Evolutionary conservation across 73 alveolate genomes (phyloP).

Genomic region (Halteria grandinella): DNA sequence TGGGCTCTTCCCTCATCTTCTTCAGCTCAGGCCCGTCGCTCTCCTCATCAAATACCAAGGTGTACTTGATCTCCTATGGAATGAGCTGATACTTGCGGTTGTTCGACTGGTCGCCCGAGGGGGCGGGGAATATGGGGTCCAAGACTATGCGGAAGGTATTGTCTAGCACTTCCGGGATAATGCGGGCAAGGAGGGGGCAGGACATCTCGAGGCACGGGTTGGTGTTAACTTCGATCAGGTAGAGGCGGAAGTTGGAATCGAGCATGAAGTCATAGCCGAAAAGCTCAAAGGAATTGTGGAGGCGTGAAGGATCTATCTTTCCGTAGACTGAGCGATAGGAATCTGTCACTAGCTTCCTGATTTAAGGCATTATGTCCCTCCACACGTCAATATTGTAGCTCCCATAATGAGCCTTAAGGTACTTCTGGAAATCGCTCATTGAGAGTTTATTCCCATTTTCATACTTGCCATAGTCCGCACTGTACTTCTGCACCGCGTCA

Average conservation of each 20-base stretch:
- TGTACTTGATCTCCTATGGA: constrained; percentile 59
- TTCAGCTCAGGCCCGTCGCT: constrained; percentile 66
- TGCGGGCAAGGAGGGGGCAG: constrained; percentile 71
- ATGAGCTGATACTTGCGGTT: constrained; percentile 48
- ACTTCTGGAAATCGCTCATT: constrained; percentile 77
- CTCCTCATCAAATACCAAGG: constrained; percentile 66
- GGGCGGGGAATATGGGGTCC: constrained; percentile 72
- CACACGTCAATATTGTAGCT: constrained; percentile 46
- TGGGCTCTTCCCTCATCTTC: too few relatives aligned
- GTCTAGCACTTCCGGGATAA: constrained; percentile 70
- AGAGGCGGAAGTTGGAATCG: constrained; percentile 67
- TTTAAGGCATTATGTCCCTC: constrained; percentile 60
- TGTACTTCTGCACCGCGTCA: constrained; percentile 80
- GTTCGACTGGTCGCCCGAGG: constrained; percentile 44
- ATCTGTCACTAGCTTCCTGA: constrained; percentile 55
- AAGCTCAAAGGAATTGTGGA: constrained; percentile 63
- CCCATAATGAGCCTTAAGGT: constrained; percentile 51
- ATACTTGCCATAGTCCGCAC: constrained; percentile 78
- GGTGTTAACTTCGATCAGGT: constrained; percentile 71
- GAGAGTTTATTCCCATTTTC: constrained; percentile 81
- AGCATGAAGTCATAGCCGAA: constrained; percentile 79
- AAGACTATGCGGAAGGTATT: constrained; percentile 66
- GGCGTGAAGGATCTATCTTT: constrained; percentile 70
- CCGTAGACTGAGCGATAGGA: constrained; percentile 64
- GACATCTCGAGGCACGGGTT: constrained; percentile 76